A percentile compares a stretch with the other conserved stretches of the same genome.
These are phyloP conservation scores for Thelonectria olida DNA, from an alignment of 2,329 filamentous ascomycete species.

Conservation along the genomic window DNA sequence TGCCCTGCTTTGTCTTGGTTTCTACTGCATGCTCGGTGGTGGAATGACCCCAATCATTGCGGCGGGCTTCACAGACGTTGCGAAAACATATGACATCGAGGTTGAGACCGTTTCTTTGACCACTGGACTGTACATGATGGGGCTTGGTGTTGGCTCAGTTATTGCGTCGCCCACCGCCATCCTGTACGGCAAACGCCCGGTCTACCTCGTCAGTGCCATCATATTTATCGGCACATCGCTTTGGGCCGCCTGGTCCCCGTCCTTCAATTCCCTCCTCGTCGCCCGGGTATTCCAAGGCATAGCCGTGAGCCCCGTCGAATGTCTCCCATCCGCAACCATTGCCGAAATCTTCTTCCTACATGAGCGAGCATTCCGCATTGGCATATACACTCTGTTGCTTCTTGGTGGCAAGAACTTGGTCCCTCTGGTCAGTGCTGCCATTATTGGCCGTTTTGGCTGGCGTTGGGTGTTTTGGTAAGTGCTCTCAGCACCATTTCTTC, in stretches of 20 bases:
- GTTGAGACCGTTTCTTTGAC: constrained; percentile 83
- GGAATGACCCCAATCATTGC: constrained; percentile 92
- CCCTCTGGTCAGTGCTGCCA: constrained; percentile 84
- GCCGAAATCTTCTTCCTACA: constrained; percentile 97
- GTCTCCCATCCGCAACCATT: constrained; percentile 90
- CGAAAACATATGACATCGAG: constrained; percentile 69
- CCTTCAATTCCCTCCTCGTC: constrained; percentile 79
- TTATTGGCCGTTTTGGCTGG: constrained; percentile 83
- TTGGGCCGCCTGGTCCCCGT: constrained; percentile 89
- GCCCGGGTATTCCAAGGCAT: constrained; percentile 90
- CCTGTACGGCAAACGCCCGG: constrained; percentile 86
- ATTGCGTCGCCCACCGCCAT: constrained; percentile 91
- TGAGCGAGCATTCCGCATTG: constrained; percentile 90
- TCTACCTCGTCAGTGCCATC: constrained; percentile 81
- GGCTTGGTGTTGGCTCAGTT: constrained; percentile 84
- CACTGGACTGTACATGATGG: constrained; percentile 94
- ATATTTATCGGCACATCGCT: constrained; percentile 80
- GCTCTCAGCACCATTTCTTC: background rate
- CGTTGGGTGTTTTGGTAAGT: constrained; percentile 88
- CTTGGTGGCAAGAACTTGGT: constrained; percentile 92
- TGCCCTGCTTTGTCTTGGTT: constrained; percentile 82
- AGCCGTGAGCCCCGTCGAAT: constrained; percentile 89
- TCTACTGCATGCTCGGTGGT: constrained; percentile 93
- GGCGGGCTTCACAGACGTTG: constrained; percentile 87
- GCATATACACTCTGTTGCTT: constrained; percentile 89